A percentile compares a stretch with the other conserved stretches of the same genome.
Conservation (phyloP, 805 yeast species). For the Nakazawaea ernobii region DNA sequence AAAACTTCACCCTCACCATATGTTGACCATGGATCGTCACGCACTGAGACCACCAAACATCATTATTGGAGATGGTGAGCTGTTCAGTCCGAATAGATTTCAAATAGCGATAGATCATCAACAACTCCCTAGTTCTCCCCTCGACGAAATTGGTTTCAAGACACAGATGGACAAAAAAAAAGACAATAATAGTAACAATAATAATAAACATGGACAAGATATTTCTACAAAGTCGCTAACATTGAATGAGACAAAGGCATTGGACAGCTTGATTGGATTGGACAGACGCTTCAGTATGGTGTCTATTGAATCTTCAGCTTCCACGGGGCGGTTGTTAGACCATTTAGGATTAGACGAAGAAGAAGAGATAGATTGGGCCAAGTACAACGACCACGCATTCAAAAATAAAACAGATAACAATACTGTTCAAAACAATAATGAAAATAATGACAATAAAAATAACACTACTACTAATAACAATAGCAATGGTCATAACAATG, state of each 20-base stretch:
- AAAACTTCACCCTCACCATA: neutral
- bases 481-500: neutral
- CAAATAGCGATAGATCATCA: neutral
- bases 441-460: constrained; percentile 10
- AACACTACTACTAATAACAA: constrained; percentile 12
- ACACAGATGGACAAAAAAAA: neutral
- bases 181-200: too few relatives aligned
- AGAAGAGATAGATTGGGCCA: constrained; percentile 8
- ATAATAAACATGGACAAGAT: neutral
- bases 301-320: constrained; percentile 21
- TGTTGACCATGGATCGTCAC: neutral
- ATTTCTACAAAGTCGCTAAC: neutral
- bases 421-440: neutral
- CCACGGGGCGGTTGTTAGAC: constrained; percentile 27
- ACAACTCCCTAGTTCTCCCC: constrained; percentile 5
- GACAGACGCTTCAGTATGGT: constrained; percentile 17
- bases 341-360: constrained; percentile 25
- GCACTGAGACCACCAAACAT: neutral
- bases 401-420: neutral
- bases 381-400: neutral
- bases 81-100: neutral
- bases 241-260: neutral
- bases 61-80: neutral
- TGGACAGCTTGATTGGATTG: neutral
- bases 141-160: constrained; percentile 6